A percentile compares a stretch with the other conserved stretches of the same genome.
Evolutionary conservation across 2,329 filamentous ascomycete species (phyloP).

Genomic region (Aquanectria penicillioides): DNA sequence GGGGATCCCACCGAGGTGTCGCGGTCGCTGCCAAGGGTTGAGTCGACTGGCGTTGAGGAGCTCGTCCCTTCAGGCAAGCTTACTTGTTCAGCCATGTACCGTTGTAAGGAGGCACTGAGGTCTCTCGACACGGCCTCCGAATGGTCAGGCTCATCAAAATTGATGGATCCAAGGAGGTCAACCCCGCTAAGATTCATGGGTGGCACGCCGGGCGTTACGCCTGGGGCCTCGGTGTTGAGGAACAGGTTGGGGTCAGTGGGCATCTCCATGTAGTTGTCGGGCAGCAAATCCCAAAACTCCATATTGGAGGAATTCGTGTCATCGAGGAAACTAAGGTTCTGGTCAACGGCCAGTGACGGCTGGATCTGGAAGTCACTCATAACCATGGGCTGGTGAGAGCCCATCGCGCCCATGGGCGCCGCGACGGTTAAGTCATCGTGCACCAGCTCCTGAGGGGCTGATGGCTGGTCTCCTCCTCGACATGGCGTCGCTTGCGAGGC

Average conservation of each 20-base stretch:
- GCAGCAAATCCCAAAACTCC: constrained; percentile 52
- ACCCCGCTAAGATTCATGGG: constrained; percentile 37
- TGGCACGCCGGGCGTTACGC: constrained; percentile 16
- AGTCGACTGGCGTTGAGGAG: constrained; percentile 33
- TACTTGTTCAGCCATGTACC: constrained; percentile 37
- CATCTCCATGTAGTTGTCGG: constrained; percentile 35
- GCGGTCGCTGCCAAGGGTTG: constrained; percentile 33
- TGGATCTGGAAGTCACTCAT: constrained; percentile 16
- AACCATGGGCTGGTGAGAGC: background rate
- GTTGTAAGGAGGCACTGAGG: constrained; percentile 41
- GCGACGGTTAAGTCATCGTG: constrained; percentile 6
- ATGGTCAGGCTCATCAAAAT: constrained; percentile 45
- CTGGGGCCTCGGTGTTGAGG: constrained; percentile 18
- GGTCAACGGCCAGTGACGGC: constrained; percentile 36
- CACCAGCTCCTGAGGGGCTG: constrained; percentile 10
- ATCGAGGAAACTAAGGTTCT: constrained; percentile 50
- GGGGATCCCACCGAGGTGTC: constrained; percentile 33
- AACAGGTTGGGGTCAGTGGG: constrained; percentile 31
- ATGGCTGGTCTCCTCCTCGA: constrained; percentile 46
- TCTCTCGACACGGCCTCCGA: constrained; percentile 43
- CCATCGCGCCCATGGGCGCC: background rate
- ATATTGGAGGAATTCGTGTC: constrained; percentile 40
- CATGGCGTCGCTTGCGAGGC: constrained; percentile 65
- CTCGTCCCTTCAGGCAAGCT: constrained; percentile 25
- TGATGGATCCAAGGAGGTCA: constrained; percentile 45